These are phyloP conservation scores for Arabis alpina DNA, from an alignment of 345 rosid species.

Conservation along the genomic window DNA sequence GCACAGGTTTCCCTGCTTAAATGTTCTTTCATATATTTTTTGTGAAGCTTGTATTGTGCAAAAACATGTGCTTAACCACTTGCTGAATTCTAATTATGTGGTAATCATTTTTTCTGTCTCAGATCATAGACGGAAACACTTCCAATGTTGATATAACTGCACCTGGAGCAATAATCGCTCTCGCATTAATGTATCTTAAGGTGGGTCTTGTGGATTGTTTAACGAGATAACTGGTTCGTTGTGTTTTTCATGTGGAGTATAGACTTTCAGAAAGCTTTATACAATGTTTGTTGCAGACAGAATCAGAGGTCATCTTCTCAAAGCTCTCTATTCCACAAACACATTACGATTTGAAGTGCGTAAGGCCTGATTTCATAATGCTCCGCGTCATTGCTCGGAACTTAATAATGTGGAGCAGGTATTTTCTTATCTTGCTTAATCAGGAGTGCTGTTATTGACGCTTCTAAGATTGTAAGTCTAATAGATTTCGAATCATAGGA, in stretches of 20 bases:
- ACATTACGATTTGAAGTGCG: conserved; percentile 75
- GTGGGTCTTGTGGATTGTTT: conserved; percentile 46
- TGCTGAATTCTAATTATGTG: conserved; percentile 21
- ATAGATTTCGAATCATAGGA: conserved; percentile 52
- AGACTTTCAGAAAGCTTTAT: conserved; percentile 31
- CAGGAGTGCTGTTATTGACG: conserved; percentile 29
- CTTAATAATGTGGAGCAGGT: conserved; percentile 98
- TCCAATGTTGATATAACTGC: conserved; percentile 95
- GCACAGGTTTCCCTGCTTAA: conserved; percentile 67
- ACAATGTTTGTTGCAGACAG: conserved; percentile 63
- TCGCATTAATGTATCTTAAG: conserved; percentile 90
- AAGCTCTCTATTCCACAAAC: conserved; percentile 88
- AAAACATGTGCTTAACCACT: conserved; percentile 9
- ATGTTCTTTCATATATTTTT: conserved; percentile 22
- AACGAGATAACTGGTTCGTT: conserved; percentile 19
- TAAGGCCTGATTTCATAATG: conserved; percentile 97
- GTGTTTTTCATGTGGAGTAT: conserved; percentile 21
- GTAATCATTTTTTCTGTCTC: conserved; percentile 29
- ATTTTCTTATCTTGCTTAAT: conserved; percentile 17
- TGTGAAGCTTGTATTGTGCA: conserved; percentile 26
- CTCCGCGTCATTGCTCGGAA: conserved; percentile 97
- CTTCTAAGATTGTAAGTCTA: conserved; percentile 32
- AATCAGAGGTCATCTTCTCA: conserved; percentile 73
- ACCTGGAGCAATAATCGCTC: conserved; percentile 94
- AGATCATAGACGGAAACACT: conserved; percentile 81